Conservation (phyloP, 2,329 filamentous ascomycete genomes). For the Aspergillus sojae region DNA sequence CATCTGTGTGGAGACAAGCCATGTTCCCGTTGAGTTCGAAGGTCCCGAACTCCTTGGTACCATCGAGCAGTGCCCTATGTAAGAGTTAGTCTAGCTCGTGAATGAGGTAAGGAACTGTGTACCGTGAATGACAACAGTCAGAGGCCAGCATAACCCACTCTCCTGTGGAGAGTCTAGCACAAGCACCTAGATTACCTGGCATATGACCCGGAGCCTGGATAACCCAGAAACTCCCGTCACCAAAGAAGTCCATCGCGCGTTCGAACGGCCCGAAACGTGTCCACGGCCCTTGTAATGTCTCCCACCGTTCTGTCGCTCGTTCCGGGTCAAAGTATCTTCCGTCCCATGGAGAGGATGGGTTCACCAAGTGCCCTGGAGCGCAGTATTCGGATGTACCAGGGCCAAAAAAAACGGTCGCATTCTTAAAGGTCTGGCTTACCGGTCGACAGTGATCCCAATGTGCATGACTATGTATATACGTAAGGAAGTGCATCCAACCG, state of each 20-base stretch:
- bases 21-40: background rate
- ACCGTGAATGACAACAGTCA: background rate
- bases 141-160: background rate
- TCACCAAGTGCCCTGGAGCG: background rate
- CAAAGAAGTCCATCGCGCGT: background rate
- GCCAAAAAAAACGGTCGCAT: background rate
- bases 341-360: background rate
- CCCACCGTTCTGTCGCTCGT: background rate
- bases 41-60: background rate
- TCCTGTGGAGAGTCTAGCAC: background rate
- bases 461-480: background rate
- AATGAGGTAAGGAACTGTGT: fast-evolving
- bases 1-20: background rate
- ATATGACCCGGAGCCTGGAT: background rate
- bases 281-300: background rate
- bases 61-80: background rate
- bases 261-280: background rate
- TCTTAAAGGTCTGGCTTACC: background rate
- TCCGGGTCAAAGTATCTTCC: background rate
- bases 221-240: background rate
- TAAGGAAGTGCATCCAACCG: background rate
- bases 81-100: fast-evolving
- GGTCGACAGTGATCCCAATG: background rate
- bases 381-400: background rate
- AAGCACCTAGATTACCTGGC: background rate